These are phyloP conservation scores for Dictyostelium gargantuum DNA, from an alignment of 208 protist genomes.

Conservation along the genomic window DNA sequence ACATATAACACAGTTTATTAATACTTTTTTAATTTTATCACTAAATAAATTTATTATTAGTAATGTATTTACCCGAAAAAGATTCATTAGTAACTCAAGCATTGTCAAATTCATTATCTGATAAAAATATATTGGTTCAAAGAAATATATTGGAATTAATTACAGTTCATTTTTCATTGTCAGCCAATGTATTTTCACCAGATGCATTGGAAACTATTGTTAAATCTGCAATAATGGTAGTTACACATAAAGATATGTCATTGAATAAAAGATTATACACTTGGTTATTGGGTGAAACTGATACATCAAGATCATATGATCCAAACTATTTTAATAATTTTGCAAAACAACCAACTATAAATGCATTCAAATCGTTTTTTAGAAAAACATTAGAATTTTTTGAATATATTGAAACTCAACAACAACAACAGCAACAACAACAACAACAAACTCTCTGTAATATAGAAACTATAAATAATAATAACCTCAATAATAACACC, in stretches of 20 bases:
- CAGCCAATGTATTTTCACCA: not conserved
- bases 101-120: slow-evolving; percentile 45
- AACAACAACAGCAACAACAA: not conserved
- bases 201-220: not conserved
- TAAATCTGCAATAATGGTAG: slow-evolving; percentile 3
- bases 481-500: not conserved
- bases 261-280: slow-evolving; percentile 66
- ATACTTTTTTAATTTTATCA: not conserved
- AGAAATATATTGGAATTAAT: slow-evolving; percentile 73
- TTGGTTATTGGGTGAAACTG: slow-evolving; percentile 43
- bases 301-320: not conserved
- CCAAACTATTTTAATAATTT: slow-evolving; percentile 23
- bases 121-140: slow-evolving; percentile 66
- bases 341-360: not conserved
- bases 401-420: not conserved
- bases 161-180: slow-evolving; percentile 60
- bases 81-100: slow-evolving; percentile 65
- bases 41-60: not conserved
- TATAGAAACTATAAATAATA: not conserved
- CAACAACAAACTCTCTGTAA: not conserved
- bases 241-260: slow-evolving; percentile 61
- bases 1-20: no score
- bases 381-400: not conserved
- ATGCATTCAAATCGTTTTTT: slow-evolving; percentile 16
- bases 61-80: slow-evolving; percentile 68